phyloP scores from a whole-genome alignment of 805 yeast species.

The Pichia exigua region DNA sequence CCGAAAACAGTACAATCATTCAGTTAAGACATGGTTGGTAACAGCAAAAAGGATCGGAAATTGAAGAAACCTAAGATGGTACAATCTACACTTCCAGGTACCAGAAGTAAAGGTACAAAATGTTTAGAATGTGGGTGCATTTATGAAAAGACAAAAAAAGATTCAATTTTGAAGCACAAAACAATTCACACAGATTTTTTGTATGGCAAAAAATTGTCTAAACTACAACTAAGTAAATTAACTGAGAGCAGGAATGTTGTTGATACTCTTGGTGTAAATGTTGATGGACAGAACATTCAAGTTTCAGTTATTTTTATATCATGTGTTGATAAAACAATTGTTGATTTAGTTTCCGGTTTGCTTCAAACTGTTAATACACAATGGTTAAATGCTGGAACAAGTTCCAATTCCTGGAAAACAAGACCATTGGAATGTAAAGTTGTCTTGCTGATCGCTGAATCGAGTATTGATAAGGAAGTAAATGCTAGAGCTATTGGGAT shows the following conservation, averaged over 20 bases:
- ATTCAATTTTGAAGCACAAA: constrained; percentile 1
- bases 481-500: constrained; percentile 1
- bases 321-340: not conserved
- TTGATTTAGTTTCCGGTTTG: not conserved
- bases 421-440: not conserved
- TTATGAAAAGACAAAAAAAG: not conserved
- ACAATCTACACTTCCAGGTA: constrained; percentile 1
- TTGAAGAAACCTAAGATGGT: not conserved
- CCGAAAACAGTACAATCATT: too few relatives aligned
- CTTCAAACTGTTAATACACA: not conserved
- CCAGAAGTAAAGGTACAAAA: not conserved
- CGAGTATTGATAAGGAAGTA: not conserved
- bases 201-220: not conserved
- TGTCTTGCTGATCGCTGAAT: not conserved
- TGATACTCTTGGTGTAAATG: not conserved
- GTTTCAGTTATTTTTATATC: not conserved
- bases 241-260: not conserved
- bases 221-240: not conserved
- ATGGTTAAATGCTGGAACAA: constrained; percentile 2
- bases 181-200: not conserved
- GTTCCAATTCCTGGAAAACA: not conserved
- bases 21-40: not conserved
- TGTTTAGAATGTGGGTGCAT: constrained; percentile 1
- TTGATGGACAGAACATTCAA: not conserved
- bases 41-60: not conserved